Evolutionary conservation across 768 basidiomycete species (phyloP).

Genomic region (Naganishia antarctica): DNA sequence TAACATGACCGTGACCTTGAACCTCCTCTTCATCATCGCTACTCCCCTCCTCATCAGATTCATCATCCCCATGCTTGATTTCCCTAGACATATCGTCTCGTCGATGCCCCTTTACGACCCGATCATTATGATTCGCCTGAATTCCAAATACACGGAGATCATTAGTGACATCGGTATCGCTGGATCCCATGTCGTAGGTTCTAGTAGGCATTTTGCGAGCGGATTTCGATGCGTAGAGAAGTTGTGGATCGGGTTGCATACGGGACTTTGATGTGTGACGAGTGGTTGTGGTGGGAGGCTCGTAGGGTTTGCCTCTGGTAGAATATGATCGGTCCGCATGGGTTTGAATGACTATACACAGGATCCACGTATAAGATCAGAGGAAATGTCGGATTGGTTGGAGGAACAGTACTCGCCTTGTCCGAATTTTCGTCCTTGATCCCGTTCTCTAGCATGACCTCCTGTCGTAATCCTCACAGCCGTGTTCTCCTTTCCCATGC

Average conservation of each 20-base stretch:
- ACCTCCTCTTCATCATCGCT: not conserved
- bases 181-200: not conserved
- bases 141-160: not conserved
- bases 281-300: not conserved
- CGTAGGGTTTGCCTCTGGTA: not conserved
- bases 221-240: not conserved
- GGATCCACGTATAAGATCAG: too few species aligned
- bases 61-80: not conserved
- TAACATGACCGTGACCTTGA: not conserved
- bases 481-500: conserved; percentile 5
- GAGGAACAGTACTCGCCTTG: not conserved
- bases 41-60: not conserved
- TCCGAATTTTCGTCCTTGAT: not conserved
- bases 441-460: not conserved
- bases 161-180: not conserved
- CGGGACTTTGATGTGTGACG: not conserved
- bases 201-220: not conserved
- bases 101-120: not conserved
- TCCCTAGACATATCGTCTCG: not conserved
- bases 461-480: not conserved
- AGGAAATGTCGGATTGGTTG: too few species aligned
- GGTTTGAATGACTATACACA: not conserved
- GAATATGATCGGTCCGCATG: not conserved
- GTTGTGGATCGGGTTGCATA: not conserved
- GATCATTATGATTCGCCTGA: not conserved